Percentiles rank a stretch among this genome's conserved stretches.
phyloP scores from a whole-genome alignment of 441 rosid species.

The Populus hybrid region DNA sequence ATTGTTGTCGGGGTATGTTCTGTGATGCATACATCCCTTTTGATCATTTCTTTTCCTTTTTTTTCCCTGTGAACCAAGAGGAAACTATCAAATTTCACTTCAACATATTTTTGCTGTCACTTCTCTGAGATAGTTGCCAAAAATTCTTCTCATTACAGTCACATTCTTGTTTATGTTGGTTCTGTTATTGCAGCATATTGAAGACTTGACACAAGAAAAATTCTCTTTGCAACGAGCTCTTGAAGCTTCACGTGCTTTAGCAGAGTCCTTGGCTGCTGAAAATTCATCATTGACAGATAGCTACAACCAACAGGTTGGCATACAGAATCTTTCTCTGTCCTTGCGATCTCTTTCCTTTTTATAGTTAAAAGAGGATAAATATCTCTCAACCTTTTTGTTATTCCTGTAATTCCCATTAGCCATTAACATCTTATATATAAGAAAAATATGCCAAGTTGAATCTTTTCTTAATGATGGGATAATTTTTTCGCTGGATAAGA shows the following conservation, averaged over 20 bases:
- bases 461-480: background rate
- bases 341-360: background rate
- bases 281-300: constrained; percentile 84
- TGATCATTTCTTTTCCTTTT: background rate
- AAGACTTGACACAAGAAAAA: constrained; percentile 90
- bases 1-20: background rate
- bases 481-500: background rate
- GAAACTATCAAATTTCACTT: background rate
- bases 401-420: background rate
- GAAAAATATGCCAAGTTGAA: background rate
- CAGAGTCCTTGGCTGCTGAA: constrained; percentile 88
- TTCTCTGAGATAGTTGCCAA: background rate
- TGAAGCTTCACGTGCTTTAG: constrained; percentile 78
- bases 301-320: constrained; percentile 81
- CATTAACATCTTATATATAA: background rate
- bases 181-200: constrained; percentile 64
- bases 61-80: background rate
- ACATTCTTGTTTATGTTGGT: constrained; percentile 12
- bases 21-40: background rate
- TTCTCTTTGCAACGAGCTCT: constrained; percentile 89
- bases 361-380: background rate
- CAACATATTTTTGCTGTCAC: background rate
- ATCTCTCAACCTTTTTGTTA: background rate
- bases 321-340: background rate
- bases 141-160: constrained; percentile 3